phyloP scores from a whole-genome alignment of 1,139 yeast genomes.

The Sporopachydermia cereana region DNA sequence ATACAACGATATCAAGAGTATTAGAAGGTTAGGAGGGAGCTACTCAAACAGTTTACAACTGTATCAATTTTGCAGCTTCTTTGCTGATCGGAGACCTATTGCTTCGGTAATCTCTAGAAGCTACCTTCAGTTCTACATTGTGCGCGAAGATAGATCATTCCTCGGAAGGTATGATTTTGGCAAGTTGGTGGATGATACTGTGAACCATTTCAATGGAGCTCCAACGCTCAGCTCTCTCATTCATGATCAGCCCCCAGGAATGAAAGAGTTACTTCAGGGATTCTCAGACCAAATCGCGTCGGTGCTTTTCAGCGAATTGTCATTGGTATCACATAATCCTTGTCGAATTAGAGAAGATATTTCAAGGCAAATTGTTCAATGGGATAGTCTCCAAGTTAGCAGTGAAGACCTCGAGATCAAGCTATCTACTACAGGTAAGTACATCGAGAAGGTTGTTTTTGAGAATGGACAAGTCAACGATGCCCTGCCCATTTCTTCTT shows the following conservation, averaged over 20 bases:
- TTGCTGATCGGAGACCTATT: conserved; percentile 12
- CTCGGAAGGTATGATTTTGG: neutral
- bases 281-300: conserved; percentile 19
- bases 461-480: conserved; percentile 16
- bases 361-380: conserved; percentile 41
- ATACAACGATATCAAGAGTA: conserved; percentile 14
- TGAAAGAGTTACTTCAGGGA: conserved; percentile 12
- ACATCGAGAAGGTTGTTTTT: conserved; percentile 9
- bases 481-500: conserved; percentile 52
- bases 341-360: conserved; percentile 74
- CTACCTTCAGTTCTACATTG: neutral
- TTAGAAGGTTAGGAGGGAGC: conserved; percentile 11
- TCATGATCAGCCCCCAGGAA: conserved; percentile 10
- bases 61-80: conserved; percentile 20
- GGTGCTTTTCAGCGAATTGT: conserved; percentile 30
- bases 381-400: conserved; percentile 75
- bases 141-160: neutral
- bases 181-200: neutral
- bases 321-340: conserved; percentile 56
- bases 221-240: conserved; percentile 14
- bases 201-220: conserved; percentile 14
- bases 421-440: conserved; percentile 23
- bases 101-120: conserved; percentile 8
- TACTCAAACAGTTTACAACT: conserved; percentile 17
- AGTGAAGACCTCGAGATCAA: conserved; percentile 43